phyloP scores from a whole-genome alignment of 495 filamentous ascomycete genomes.

The Tetracladium setigerum region DNA sequence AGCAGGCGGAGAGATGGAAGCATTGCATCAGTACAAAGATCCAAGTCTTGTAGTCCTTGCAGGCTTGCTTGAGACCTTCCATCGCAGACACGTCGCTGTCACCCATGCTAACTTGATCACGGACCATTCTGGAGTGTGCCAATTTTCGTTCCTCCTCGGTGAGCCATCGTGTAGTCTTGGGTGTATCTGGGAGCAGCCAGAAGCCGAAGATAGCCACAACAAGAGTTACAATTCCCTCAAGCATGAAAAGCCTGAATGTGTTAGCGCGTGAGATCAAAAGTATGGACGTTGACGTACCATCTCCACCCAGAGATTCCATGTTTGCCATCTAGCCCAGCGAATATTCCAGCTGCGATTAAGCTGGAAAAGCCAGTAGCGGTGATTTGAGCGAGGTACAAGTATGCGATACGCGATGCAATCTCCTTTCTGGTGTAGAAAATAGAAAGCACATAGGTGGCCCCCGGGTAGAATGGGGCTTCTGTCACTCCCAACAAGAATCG shows the following conservation, averaged over 20 bases:
- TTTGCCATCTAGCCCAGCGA: constrained; percentile 20
- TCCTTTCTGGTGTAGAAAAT: constrained; percentile 44
- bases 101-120: constrained; percentile 21
- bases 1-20: constrained; percentile 16
- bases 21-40: constrained; percentile 17
- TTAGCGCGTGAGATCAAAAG: background rate
- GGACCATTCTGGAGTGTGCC: constrained; percentile 30
- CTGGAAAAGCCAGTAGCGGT: constrained; percentile 36
- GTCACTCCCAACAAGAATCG: constrained; percentile 59
- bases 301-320: constrained; percentile 21
- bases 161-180: constrained; percentile 68
- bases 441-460: constrained; percentile 35
- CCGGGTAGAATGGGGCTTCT: constrained; percentile 43
- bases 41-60: constrained; percentile 11
- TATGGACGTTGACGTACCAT: constrained; percentile 17
- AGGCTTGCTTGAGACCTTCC: constrained; percentile 14
- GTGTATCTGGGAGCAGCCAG: constrained; percentile 46
- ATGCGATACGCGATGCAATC: constrained; percentile 33
- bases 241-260: constrained; percentile 54
- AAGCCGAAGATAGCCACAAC: constrained; percentile 2
- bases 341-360: constrained; percentile 35
- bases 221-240: constrained; percentile 53
- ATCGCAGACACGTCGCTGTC: constrained; percentile 7
- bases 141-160: constrained; percentile 58
- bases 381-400: constrained; percentile 33